phyloP scores from a whole-genome alignment of 352 stramenopile genomes.

The Phytophthora rubi region DNA sequence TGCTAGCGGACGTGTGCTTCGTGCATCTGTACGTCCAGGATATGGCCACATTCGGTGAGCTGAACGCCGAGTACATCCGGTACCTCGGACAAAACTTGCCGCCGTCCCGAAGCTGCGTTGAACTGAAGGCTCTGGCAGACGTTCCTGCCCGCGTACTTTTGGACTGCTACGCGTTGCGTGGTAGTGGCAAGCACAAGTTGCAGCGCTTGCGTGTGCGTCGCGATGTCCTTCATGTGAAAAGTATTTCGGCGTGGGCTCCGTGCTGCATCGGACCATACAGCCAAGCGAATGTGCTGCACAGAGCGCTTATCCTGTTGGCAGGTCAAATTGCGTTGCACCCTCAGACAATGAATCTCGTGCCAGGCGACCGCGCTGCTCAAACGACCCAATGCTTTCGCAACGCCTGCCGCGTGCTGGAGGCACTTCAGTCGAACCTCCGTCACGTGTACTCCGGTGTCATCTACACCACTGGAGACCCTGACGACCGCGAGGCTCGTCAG shows the following conservation, averaged over 20 bases:
- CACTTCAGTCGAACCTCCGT: slow-evolving; percentile 80
- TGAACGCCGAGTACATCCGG: slow-evolving; percentile 95
- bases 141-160: slow-evolving; percentile 79
- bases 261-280: slow-evolving; percentile 99
- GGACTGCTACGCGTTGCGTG: slow-evolving; percentile 90
- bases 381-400: slow-evolving; percentile 69
- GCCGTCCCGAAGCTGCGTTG: slow-evolving; percentile 88
- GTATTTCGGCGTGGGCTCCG: slow-evolving; percentile 96
- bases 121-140: slow-evolving; percentile 66
- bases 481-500: slow-evolving; percentile 42
- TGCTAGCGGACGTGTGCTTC: slow-evolving; percentile 93
- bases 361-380: slow-evolving; percentile 48
- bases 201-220: slow-evolving; percentile 61
- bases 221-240: slow-evolving; percentile 96
- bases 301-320: slow-evolving; percentile 93
- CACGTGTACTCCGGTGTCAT: slow-evolving; percentile 73
- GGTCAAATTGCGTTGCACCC: slow-evolving; percentile 98
- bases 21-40: slow-evolving; percentile 97
- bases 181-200: slow-evolving; percentile 69
- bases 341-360: slow-evolving; percentile 93
- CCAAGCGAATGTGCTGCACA: slow-evolving; percentile 95
- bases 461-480: slow-evolving; percentile 51
- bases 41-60: slow-evolving; percentile 93
- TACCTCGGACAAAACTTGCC: slow-evolving; percentile 88
- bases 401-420: slow-evolving; percentile 70